Conservation (phyloP, 139 green algal genomes). For the Haematococcus sp. region DNA sequence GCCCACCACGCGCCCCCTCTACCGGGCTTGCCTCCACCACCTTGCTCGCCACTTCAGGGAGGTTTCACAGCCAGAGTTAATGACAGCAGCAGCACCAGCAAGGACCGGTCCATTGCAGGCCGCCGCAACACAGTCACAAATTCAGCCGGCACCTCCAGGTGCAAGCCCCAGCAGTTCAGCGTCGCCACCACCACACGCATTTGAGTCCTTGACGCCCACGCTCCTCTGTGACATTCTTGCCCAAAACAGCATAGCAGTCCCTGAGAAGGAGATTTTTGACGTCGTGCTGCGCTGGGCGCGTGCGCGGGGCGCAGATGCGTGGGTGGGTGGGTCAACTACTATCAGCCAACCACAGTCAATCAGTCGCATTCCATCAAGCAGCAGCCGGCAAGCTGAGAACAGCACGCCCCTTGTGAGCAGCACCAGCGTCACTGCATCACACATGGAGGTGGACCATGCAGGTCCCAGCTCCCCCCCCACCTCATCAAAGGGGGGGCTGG, state of each 20-base stretch:
- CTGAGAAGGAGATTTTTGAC: slow-evolving; percentile 48
- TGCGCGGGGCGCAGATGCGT: background rate
- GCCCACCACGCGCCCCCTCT: slow-evolving; percentile 37
- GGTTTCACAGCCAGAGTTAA: slow-evolving; percentile 5
- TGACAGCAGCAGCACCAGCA: background rate
- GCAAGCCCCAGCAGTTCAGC: slow-evolving; percentile 4
- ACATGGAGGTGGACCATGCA: background rate
- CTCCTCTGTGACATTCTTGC: slow-evolving; percentile 26
- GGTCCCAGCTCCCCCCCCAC: too few relatives aligned
- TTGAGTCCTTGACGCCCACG: slow-evolving; percentile 9
- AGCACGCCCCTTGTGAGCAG: too few relatives aligned
- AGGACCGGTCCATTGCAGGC: too few relatives aligned
- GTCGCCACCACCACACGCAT: background rate
- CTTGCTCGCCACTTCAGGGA: slow-evolving; percentile 35
- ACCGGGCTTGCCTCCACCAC: slow-evolving; percentile 33
- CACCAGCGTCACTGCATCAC: background rate
- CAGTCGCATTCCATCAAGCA: background rate
- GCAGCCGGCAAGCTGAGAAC: too few relatives aligned
- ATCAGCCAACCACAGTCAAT: background rate
- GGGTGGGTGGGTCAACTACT: too few relatives aligned
- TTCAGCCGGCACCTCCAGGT: too few relatives aligned
- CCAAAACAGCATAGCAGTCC: slow-evolving; percentile 26
- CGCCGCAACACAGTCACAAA: too few relatives aligned
- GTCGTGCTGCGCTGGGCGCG: slow-evolving; percentile 28
- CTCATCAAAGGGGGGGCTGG: too few relatives aligned